These are phyloP conservation scores for Annulohypoxylon bovei DNA, from an alignment of 495 filamentous ascomycete species.

Conservation along the genomic window DNA sequence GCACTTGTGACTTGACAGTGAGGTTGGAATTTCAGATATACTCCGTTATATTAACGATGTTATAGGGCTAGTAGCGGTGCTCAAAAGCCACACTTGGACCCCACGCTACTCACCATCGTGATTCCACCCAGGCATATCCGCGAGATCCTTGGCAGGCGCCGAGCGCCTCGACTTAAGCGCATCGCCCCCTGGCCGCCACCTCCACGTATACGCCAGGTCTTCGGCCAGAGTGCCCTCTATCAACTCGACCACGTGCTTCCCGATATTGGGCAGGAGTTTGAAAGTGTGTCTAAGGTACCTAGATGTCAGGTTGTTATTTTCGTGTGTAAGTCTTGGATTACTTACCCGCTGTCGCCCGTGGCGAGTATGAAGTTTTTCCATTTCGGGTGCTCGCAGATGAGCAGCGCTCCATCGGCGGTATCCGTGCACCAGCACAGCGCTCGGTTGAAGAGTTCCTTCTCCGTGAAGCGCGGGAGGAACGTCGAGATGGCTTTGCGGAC, in stretches of 20 bases:
- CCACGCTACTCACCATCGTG: conserved; percentile 19
- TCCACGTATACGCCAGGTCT: conserved; percentile 37
- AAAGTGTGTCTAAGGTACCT: conserved; percentile 41
- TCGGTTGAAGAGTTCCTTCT: conserved; percentile 58
- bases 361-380: conserved; percentile 45
- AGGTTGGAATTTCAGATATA: too few relatives aligned
- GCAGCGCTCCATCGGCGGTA: conserved; percentile 57
- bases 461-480: conserved; percentile 58
- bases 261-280: conserved; percentile 41
- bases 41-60: too few relatives aligned
- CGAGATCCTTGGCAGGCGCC: conserved; percentile 40
- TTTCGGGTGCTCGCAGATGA: conserved; percentile 42
- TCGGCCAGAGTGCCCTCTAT: conserved; percentile 37
- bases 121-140: conserved; percentile 44
- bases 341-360: conserved; percentile 43
- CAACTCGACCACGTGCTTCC: conserved; percentile 43
- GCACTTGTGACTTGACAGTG: too few relatives aligned
- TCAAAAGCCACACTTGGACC: conserved; percentile 2
- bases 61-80: too few relatives aligned
- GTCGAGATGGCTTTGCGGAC: conserved; percentile 57
- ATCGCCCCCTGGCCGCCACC: conserved; percentile 42
- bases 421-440: conserved; percentile 69
- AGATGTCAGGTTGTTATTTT: conserved; percentile 6
- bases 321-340: not conserved
- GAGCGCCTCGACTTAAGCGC: conserved; percentile 34